Conservation (phyloP, 1,284 basidiomycete genomes). For the Dichomitus squalens region DNA sequence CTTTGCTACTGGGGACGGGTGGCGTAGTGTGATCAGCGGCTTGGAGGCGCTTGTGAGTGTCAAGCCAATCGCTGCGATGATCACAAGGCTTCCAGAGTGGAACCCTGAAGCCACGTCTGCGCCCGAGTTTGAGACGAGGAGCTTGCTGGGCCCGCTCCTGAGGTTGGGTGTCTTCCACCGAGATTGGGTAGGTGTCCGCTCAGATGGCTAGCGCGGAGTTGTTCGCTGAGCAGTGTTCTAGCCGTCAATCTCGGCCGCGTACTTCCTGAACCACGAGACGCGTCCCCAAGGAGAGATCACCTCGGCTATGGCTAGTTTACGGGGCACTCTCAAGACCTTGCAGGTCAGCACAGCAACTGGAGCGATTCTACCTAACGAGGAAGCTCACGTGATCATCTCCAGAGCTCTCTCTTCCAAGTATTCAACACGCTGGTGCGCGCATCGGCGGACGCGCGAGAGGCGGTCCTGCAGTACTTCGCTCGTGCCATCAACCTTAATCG, state of each 20-base stretch:
- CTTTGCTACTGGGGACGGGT: constrained; percentile 70
- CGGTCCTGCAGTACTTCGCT: constrained; percentile 85
- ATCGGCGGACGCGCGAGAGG: constrained; percentile 79
- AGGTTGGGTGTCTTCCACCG: constrained; percentile 82
- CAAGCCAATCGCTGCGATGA: constrained; percentile 83
- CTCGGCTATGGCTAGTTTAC: constrained; percentile 80
- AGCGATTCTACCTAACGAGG: neutral
- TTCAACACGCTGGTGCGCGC: constrained; percentile 90
- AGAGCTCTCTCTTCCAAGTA: constrained; percentile 85
- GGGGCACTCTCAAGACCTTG: constrained; percentile 78
- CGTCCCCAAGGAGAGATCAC: constrained; percentile 77
- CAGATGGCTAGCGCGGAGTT: neutral
- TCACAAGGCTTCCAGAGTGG: constrained; percentile 74
- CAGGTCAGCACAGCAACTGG: constrained; percentile 53
- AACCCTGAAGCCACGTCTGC: constrained; percentile 61
- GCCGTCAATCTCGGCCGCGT: constrained; percentile 78
- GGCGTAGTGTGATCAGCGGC: constrained; percentile 87
- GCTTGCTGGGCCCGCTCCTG: constrained; percentile 81
- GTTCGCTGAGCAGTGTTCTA: constrained; percentile 35
- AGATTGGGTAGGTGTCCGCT: constrained; percentile 75
- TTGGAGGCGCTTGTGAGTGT: constrained; percentile 80
- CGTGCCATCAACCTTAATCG: constrained; percentile 77
- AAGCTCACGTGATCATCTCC: neutral
- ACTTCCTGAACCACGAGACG: constrained; percentile 86
- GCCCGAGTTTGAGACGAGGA: constrained; percentile 60